Conservation (phyloP, 805 yeast genomes). For the Pichia manshurica region DNA sequence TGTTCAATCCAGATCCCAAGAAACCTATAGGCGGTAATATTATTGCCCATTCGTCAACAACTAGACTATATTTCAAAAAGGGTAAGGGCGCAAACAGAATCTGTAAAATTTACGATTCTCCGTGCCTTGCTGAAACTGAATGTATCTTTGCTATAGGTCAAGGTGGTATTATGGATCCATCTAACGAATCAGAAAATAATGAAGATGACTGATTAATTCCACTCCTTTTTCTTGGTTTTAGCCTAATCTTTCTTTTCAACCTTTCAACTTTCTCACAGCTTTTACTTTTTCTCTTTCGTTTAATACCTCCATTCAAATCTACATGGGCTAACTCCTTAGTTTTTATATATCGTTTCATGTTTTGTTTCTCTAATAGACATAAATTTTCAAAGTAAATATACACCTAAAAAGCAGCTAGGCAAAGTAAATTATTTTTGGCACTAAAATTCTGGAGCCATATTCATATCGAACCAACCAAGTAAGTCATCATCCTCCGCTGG, state of each 20-base stretch:
- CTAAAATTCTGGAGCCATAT: conserved; percentile 59
- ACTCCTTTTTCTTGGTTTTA: not conserved
- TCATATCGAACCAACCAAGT: conserved; percentile 89
- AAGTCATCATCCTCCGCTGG: conserved; percentile 83
- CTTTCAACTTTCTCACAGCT: not conserved
- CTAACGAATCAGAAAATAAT: conserved; percentile 31
- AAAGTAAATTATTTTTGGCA: not conserved
- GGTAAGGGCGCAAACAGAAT: conserved; percentile 90
- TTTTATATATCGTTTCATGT: not conserved
- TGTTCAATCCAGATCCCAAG: conserved; percentile 93
- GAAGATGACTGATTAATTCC: conserved; percentile 45
- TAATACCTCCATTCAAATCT: not conserved
- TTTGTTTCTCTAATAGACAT: not conserved
- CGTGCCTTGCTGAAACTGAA: conserved; percentile 93
- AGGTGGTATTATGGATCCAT: conserved; percentile 95
- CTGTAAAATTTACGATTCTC: conserved; percentile 93
- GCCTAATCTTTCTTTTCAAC: not conserved
- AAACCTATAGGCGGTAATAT: conserved; percentile 98
- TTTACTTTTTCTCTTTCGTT: not conserved
- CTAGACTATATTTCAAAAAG: conserved; percentile 83
- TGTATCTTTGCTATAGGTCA: conserved; percentile 93
- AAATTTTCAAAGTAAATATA: not conserved
- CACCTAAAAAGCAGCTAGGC: not conserved
- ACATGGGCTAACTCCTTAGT: too few species aligned
- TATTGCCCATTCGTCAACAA: conserved; percentile 94